Evolutionary conservation across 2,329 filamentous ascomycete genomes (phyloP), one percentile per base, ranked within the genome.

Genomic region (Neonectria sp.): DNA sequence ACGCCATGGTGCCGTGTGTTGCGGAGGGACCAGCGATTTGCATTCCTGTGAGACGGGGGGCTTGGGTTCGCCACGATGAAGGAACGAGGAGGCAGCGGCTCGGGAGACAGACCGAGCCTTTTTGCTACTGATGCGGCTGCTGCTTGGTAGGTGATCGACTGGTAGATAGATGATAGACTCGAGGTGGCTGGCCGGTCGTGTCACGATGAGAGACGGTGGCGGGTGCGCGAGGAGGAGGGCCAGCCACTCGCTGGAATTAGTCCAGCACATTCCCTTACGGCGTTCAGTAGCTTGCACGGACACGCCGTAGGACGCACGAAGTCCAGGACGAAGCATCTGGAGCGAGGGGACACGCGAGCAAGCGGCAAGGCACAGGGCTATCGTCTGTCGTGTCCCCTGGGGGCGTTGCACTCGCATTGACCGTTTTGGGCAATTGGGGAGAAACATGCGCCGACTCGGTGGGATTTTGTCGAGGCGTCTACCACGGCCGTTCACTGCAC

Each of bases 161-260:
- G 33, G 33, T 35, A 35, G 33, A 35, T 35, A 35, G 33, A 35
- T 21, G 21, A 35, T 35, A 35, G 31, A 12, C 31, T 21, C 21
- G 43, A 25, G 51, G 51, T n/a, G 58, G 52, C 35, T 31, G 27
- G 35, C 48, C 24, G 45, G 29, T 35, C n/a, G 58, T 49, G 29
- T 60, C 49, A 48, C 62, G 62, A 60, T 48, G 43, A 29, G 48
- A 17, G 37, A 48, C 48, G 29, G 53, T 63, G 52, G 45, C 48
- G 33, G 51, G 11, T 25, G 35, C 13, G 24, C 13, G 25, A 27
- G 48, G 33, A 49, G 15, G 6, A 4, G 49, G 17, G 35, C 48
- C 53, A 66, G 58, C 63, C 58, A 66, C 63, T 57, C 46, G 35
- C 29, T 66, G 63, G 58, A 61, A 57, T 53, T 21, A 35, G 43